A percentile compares a stretch with the other conserved stretches of the same genome.
Conservation (phyloP, 805 yeast genomes). For the Kluyveromyces wickerhamii region DNA sequence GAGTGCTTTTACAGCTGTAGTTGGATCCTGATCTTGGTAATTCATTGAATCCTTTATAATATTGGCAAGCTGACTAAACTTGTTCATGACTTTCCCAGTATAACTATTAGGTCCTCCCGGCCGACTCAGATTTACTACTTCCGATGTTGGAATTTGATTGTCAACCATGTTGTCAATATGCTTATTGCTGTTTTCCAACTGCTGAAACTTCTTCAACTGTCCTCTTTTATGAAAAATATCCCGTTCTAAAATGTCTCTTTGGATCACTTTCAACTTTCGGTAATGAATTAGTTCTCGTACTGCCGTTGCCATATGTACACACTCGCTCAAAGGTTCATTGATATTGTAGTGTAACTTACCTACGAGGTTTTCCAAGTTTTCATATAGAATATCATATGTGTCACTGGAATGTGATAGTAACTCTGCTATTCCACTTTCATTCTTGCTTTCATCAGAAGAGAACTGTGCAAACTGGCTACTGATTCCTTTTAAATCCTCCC, state of each 20-base stretch:
- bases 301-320: constrained; percentile 25
- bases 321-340: constrained; percentile 27
- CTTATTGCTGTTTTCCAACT: constrained; percentile 19
- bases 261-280: constrained; percentile 25
- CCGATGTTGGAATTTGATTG: constrained; percentile 16
- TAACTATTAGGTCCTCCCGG: constrained; percentile 16
- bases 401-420: constrained; percentile 22
- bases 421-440: constrained; percentile 22
- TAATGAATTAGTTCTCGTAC: constrained; percentile 26
- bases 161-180: constrained; percentile 19
- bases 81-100: constrained; percentile 22
- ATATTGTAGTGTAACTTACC: constrained; percentile 27
- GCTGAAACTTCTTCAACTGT: constrained; percentile 22
- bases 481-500: constrained; percentile 20
- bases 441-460: constrained; percentile 16
- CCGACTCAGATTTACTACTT: constrained; percentile 15
- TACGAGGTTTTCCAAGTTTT: constrained; percentile 21
- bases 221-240: constrained; percentile 16
- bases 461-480: constrained; percentile 22
- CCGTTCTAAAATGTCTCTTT: constrained; percentile 22
- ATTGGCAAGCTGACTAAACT: constrained; percentile 24
- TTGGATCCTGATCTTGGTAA: constrained; percentile 26
- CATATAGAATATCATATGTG: constrained; percentile 20
- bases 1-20: constrained; percentile 13
- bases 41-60: constrained; percentile 28